These are phyloP conservation scores for Corchorus olitorius DNA, from an alignment of 345 rosid genomes.

Conservation along the genomic window DNA sequence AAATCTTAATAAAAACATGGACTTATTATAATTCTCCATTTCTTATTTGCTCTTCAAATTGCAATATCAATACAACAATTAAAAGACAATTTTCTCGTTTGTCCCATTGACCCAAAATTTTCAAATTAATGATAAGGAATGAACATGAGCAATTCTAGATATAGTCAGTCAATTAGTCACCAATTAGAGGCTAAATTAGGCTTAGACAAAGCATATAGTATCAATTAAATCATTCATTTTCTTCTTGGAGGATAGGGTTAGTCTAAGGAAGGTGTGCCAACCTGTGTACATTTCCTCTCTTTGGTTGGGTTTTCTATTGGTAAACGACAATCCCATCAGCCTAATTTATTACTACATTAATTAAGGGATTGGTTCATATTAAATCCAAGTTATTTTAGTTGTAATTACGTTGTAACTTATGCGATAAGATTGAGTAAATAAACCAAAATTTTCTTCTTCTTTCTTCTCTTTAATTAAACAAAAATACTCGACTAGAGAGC, in stretches of 20 bases:
- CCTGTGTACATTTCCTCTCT: background rate
- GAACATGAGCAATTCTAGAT: no score
- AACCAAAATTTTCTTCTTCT: background rate
- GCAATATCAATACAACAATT: background rate
- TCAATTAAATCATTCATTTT: background rate
- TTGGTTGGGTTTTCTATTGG: background rate
- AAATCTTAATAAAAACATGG: background rate
- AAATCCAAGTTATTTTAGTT: background rate
- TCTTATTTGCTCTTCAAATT: background rate
- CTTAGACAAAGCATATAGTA: no score
- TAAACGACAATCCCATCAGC: background rate
- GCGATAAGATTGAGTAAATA: background rate
- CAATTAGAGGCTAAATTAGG: background rate
- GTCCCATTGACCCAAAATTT: slow-evolving; percentile 3
- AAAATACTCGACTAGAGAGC: background rate
- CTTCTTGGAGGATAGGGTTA: background rate
- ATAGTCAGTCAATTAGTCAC: background rate
- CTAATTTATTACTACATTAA: background rate
- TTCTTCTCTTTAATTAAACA: background rate
- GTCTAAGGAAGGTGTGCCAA: background rate
- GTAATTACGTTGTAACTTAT: slow-evolving; percentile 1
- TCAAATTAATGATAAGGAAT: background rate
- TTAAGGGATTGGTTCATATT: no score
- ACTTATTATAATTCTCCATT: background rate
- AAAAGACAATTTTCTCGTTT: background rate